Conservation (phyloP, 148 eudicot species). For the Tetragonia tetragonoides region DNA sequence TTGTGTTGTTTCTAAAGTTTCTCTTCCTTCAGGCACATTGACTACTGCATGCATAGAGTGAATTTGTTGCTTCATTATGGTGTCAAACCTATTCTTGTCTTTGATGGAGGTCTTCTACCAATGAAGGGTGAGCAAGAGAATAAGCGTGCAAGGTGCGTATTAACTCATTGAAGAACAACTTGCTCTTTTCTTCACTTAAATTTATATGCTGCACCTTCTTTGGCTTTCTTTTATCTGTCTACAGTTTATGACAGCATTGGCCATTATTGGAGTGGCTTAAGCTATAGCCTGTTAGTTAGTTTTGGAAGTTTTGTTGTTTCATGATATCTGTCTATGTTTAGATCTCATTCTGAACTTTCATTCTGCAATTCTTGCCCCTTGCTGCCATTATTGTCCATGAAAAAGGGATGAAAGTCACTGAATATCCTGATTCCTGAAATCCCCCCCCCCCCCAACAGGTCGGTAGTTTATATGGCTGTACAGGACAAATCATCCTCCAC, state of each 20-base stretch:
- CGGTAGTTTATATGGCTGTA: too few species aligned
- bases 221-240: not conserved
- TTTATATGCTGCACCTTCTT: not conserved
- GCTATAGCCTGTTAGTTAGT: not conserved
- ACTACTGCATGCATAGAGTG: conserved; percentile 96
- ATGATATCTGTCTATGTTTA: not conserved
- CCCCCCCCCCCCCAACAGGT: too few species aligned
- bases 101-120: conserved; percentile 91
- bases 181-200: conserved; percentile 1
- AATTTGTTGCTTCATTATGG: conserved; percentile 92
- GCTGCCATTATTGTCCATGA: not conserved
- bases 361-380: not conserved
- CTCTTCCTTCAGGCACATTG: conserved; percentile 63
- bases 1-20: conserved; percentile 5
- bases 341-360: not conserved
- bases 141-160: conserved; percentile 76
- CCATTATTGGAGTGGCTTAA: not conserved
- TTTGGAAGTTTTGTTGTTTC: not conserved
- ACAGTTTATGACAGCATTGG: not conserved
- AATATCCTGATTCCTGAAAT: not conserved
- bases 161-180: not conserved
- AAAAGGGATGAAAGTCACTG: not conserved
- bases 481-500: too few species aligned
- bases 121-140: conserved; percentile 94
- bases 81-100: conserved; percentile 81